Base-by-base conservation (phyloP, 1,139 yeast genomes). In the Suhomyces atakaporum region DNA sequence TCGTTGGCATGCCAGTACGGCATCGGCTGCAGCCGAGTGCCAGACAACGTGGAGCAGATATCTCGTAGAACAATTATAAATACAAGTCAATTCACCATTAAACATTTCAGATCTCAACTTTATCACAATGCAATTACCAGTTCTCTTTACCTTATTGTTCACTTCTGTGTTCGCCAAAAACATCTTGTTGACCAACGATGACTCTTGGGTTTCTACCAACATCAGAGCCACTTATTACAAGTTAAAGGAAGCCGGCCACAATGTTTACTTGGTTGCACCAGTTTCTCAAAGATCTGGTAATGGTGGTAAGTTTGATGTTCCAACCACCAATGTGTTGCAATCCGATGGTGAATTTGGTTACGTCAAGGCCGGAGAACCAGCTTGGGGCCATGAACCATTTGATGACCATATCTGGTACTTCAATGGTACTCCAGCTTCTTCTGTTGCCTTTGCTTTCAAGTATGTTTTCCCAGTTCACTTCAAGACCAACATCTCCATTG, bases 151-250 rank as follows among this genome's bases (percentile, higher is more conserved):
- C 21, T 32, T 44, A 35, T 46, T 42, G 29, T 32, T 47, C 23
- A 36, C 50, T 19, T 25, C 46, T 15, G 49, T 43, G 26, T 43
- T 44, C 8, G 61, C 66, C 39, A 69, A 77, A 54, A 77, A 70
- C 60, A 77, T 78, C 49, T 58, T 78, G 40, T 63, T 78, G 43
- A 70, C 82, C 47, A 77, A 78, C 52, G 84, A 78, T 58, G 84
- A 78, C 51, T 73, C 79, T 25, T 78, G 77, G 77, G 72, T 71
- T 16, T 62, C 82, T 21, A 76, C 82, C 41, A 76, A 77, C 58
- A 73, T 78, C 55, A 73, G 83, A 60, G 81, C 83, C 25, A 59
- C 79, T 27, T 78, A 77, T 69, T 63, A 70, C 48, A 75, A 67
- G 42, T 67, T 78, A 54, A 73, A 67, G 47, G 63, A 57, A 12